phyloP scores from a whole-genome alignment of 2,329 filamentous ascomycete species.

The Neofusicoccum laricinum region DNA sequence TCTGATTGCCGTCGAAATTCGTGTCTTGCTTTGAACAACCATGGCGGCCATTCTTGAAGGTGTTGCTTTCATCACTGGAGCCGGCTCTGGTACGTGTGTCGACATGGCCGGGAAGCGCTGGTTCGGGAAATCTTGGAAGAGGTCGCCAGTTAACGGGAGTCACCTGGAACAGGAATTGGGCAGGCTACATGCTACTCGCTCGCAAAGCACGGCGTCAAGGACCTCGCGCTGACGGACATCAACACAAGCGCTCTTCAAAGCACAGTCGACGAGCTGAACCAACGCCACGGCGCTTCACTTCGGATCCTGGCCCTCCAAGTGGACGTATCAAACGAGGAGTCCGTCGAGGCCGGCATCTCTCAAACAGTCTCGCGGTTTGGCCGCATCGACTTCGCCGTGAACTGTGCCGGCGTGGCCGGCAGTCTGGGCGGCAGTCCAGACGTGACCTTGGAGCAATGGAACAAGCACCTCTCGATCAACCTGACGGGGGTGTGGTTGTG shows the following conservation, averaged over 20 bases:
- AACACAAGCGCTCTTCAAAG: slow-evolving; percentile 22
- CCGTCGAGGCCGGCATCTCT: slow-evolving; percentile 40
- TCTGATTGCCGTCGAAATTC: too few species aligned
- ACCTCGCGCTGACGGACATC: slow-evolving; percentile 17
- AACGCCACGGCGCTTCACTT: slow-evolving; percentile 1
- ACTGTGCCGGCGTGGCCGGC: slow-evolving; percentile 54
- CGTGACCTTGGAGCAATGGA: slow-evolving; percentile 47
- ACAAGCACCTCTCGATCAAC: slow-evolving; percentile 52
- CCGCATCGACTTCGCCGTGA: slow-evolving; percentile 55
- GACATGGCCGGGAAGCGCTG: too few species aligned
- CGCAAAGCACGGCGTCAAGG: background rate
- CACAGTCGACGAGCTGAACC: slow-evolving; percentile 16
- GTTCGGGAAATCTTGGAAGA: too few species aligned
- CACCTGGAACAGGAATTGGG: slow-evolving; percentile 45
- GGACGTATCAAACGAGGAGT: slow-evolving; percentile 26
- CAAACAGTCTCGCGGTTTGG: slow-evolving; percentile 40
- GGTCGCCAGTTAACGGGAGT: background rate
- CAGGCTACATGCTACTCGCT: slow-evolving; percentile 43
- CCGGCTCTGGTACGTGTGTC: slow-evolving; percentile 44
- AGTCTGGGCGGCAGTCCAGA: slow-evolving; percentile 45
- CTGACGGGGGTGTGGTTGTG: slow-evolving; percentile 58
- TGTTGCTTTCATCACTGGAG: slow-evolving; percentile 50
- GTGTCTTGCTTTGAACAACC: too few species aligned
- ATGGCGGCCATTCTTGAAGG: slow-evolving; percentile 45
- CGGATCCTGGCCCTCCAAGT: slow-evolving; percentile 17